Base-by-base conservation (phyloP, 2,329 filamentous ascomycete species). In the Trichoderma atrobrunneum region DNA sequence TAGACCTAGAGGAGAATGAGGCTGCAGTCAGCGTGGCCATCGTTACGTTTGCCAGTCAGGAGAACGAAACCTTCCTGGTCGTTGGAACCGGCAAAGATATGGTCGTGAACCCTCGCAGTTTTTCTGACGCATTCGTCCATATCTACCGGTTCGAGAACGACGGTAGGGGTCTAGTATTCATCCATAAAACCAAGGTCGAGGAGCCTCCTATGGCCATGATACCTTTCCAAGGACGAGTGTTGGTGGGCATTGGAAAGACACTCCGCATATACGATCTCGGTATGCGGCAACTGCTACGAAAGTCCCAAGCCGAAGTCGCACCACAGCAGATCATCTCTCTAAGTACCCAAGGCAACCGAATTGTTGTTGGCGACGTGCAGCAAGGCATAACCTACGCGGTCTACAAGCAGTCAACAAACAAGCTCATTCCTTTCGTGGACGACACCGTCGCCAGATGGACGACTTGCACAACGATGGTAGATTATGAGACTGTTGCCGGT, bases 61-160 rank as follows among this genome's bases (percentile, higher is more conserved):
- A 97, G 73, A 91, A 94, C 76, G 95, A 98, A 79, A 89, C 88
- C 18, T 99, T 97, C 83, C 85, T 99, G n/a, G 88, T 97, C 5
- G 93, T 99, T 24, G 97, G 96, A 65, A 98, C 95, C 1, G 95
- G 92, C 3, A 97, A 97, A 81, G 93, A 99, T 79, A 90, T 98
- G 85, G 86, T 91, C 18, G 87, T 95, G 72, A 93, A 88, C 74
- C 94, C 95, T 11, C 88, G 91, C 65, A 91, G 91, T 66, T 95
- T 89, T 75, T 90, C 88, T 1, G 90, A 90, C 73, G 96, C 95
- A 0, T 97, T 92, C 76, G 93, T 99, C 43, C 93, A 98, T 78
- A 92, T 98, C 30, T 99, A 98, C 81, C 90, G 94, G 56, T 93
- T 99, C 80, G 89, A 92, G 66, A 92, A 97, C 63, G 90, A 94